Conservation (phyloP, 192 early-diverging fungal species). For the Polychytrium aggregatum region DNA sequence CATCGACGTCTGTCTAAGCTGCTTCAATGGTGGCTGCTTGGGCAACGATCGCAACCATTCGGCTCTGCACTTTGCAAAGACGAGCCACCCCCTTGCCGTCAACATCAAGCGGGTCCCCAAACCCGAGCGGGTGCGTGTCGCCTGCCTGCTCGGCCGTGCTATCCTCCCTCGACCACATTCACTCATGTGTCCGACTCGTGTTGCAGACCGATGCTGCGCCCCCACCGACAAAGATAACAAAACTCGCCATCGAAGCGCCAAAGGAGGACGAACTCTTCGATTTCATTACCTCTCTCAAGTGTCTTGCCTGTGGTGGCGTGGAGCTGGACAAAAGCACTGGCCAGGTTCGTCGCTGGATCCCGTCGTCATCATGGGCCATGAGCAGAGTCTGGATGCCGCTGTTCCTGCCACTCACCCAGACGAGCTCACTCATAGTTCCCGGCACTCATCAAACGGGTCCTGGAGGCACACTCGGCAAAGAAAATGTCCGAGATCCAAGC, state of each 20-base stretch:
- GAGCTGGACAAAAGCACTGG: slow-evolving; percentile 44
- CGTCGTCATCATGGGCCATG: too few species aligned
- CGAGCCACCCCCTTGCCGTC: slow-evolving; percentile 64
- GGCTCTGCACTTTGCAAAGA: slow-evolving; percentile 59
- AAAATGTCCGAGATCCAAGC: slow-evolving; percentile 82
- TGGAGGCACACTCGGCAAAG: slow-evolving; percentile 67
- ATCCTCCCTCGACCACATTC: too few species aligned
- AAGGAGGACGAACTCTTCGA: slow-evolving; percentile 64
- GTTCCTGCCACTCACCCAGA: too few species aligned
- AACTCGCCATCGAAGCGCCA: slow-evolving; percentile 78
- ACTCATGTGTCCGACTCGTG: too few species aligned
- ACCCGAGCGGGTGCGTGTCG: neutral
- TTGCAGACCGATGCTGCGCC: slow-evolving; percentile 37
- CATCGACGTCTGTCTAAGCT: slow-evolving; percentile 85
- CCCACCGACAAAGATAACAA: slow-evolving; percentile 85
- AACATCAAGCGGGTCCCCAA: slow-evolving; percentile 61
- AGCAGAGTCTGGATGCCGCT: too few species aligned
- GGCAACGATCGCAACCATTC: slow-evolving; percentile 58
- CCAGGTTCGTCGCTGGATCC: too few species aligned
- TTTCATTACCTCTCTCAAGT: slow-evolving; percentile 58
- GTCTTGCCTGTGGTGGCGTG: slow-evolving; percentile 63
- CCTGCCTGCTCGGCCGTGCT: too few species aligned
- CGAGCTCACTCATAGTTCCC: too few species aligned
- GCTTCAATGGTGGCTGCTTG: slow-evolving; percentile 86
- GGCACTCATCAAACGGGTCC: too few species aligned